Conservation (phyloP, 2,329 filamentous ascomycete genomes). For the Botryotinia convoluta region DNA sequence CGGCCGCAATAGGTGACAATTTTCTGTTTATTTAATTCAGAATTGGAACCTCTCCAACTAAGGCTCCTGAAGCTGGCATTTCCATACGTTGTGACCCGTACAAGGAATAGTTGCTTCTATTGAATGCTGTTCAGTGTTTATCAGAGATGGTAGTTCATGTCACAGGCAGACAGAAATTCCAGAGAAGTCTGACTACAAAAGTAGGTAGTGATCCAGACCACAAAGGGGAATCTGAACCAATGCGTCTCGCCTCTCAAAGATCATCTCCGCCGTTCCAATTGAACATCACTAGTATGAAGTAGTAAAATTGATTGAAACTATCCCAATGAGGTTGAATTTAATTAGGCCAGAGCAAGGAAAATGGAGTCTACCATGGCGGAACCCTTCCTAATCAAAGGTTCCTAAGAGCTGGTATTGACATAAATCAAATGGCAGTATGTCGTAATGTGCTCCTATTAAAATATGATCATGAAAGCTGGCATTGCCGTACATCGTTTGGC, state of each 20-base stretch:
- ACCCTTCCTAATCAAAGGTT: neutral
- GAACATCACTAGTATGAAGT: neutral
- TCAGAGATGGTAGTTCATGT: neutral
- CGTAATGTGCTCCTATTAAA: neutral
- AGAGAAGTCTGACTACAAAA: neutral
- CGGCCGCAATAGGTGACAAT: neutral
- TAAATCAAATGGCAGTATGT: neutral
- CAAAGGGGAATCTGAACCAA: neutral
- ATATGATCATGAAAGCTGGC: neutral
- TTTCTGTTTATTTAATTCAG: neutral
- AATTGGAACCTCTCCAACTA: neutral
- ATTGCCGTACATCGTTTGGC: neutral
- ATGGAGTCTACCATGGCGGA: neutral
- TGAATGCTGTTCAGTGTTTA: neutral
- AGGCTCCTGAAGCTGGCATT: neutral
- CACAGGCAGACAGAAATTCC: neutral
- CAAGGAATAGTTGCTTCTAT: neutral
- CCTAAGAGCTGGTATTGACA: neutral
- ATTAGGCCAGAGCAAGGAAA: neutral
- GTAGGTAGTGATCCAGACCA: neutral
- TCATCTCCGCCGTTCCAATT: neutral
- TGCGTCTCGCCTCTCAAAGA: neutral
- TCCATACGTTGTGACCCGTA: neutral
- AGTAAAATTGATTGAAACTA: neutral
- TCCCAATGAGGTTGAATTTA: neutral